Conservation (phyloP, 2,329 filamentous ascomycete species). For the Colletotrichum sp. region DNA sequence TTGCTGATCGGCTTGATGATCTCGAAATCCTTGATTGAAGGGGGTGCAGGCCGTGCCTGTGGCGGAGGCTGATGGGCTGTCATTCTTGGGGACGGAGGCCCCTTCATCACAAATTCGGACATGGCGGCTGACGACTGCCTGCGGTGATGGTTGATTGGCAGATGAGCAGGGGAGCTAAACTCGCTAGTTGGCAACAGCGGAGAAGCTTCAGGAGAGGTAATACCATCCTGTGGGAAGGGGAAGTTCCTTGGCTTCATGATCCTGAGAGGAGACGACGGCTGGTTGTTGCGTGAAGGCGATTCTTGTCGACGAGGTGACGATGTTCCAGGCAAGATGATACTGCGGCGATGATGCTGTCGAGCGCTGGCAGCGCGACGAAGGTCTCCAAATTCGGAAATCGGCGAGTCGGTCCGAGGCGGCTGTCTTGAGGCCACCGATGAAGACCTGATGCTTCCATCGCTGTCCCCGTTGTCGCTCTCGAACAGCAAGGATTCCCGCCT, state of each 20-base stretch:
- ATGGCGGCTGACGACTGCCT: slow-evolving; percentile 91
- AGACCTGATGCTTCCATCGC: slow-evolving; percentile 87
- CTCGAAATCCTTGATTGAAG: slow-evolving; percentile 98
- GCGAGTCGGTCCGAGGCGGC: slow-evolving; percentile 81
- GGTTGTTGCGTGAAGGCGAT: slow-evolving; percentile 78
- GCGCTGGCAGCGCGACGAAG: slow-evolving; percentile 79
- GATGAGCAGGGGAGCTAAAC: slow-evolving; percentile 74
- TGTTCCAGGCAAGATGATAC: slow-evolving; percentile 79
- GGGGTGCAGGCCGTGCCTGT: slow-evolving; percentile 86
- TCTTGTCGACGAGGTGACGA: slow-evolving; percentile 85
- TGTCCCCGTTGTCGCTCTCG: slow-evolving; percentile 84
- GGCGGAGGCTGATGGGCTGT: slow-evolving; percentile 78
- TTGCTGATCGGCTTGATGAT: slow-evolving; percentile 99
- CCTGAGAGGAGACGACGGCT: slow-evolving; percentile 84
- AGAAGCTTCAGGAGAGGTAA: slow-evolving; percentile 87
- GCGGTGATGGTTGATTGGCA: slow-evolving; percentile 72
- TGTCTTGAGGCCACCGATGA: slow-evolving; percentile 73
- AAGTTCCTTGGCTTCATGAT: slow-evolving; percentile 79
- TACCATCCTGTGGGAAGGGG: slow-evolving; percentile 62
- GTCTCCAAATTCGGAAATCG: slow-evolving; percentile 82
- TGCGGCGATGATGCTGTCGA: slow-evolving; percentile 84
- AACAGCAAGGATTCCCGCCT: slow-evolving; percentile 80
- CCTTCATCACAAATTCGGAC: slow-evolving; percentile 68
- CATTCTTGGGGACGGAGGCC: slow-evolving; percentile 83
- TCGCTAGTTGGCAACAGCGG: slow-evolving; percentile 86